Base-by-base conservation (phyloP, 179 eudicot species). In the Dionaea muscipula region DNA sequence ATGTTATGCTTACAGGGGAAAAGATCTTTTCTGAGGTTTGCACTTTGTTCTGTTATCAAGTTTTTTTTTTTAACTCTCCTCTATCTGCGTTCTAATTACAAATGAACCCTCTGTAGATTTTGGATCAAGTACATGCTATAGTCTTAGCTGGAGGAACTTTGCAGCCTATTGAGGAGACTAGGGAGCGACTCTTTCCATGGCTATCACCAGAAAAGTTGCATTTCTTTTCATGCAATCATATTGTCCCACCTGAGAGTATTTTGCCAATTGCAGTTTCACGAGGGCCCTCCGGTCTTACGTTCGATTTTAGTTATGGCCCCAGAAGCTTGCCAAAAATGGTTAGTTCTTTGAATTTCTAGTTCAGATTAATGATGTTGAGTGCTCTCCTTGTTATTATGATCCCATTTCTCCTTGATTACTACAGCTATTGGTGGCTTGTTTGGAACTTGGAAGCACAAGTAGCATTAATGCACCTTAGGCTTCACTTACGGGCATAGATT, bases 1-100 rank as follows among this genome's bases (percentile, higher is more conserved):
- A 83, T 78, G 87, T 86, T 56, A 90, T 90, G 97, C 97, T 90
- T 50, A 80, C 85, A 23, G 97, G 97, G 41, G 94, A 86, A 64
- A 86, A 77, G 73, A 70, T 86, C 3, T 90, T 90, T 70, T 78
- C 83, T 53, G 87, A 90, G 95, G 97, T 90, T 72, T 59, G 82
- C 62, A 39, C 33, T 28, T 40, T 35, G 39, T 40, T 45, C 41
- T 38, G 33, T 39, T 11, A 1, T 31, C 10, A 11, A 31, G 35
- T 4, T 28, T 33, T 49, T 18, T 15, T 26, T 16, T 45, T 23
- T 19, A 17, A 27, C 14, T 40, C 44, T 40, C 22, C 50, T 47
- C 15, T 59, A 1, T 25, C 26, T 31, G 10, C 10, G 35, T 31
- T 31, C 10, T 31, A 11, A 25, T 12, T 15, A 15, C 7, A 2